Evolutionary conservation across 2,329 filamentous ascomycete species (phyloP), one percentile per base, ranked within the genome.

Genomic region (Talaromyces albobiverticillius): DNA sequence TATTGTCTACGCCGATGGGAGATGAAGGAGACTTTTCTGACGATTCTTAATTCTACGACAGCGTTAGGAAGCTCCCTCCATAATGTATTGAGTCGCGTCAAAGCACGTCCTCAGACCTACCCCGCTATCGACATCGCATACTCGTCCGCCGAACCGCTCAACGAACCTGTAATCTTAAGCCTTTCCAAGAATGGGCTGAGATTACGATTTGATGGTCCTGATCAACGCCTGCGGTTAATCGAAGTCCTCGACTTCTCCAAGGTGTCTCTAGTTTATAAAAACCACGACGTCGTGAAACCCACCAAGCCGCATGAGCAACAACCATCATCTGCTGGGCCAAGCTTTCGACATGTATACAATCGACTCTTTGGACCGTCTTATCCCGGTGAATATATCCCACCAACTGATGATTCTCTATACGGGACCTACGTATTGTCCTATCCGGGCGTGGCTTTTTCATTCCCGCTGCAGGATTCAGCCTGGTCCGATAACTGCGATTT

Each of bases 401-500:
- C 89, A 1, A 69, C 72, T 6, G 65, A 76, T 1, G 77, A 76
- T 3, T 78, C 79, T 10, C 76, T 78, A 14, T 75, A 79, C 55
- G 92, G 92, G 14, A 88, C 84, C 20, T 99, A 97, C 67, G 85
- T 96, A 31, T 77, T 99, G 31, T 97, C 93, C 1, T 99, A 96
- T 72, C 92, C 93, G 1, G 94, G 94, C 0, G 85, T 99, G 26
- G 90, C 93, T 0, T 96, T 97, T 68, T 92, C 88, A 34, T 99
- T 99, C 61, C 85, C 90, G 0, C 77, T 97, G 26, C 81, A 86
- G 47, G 77, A 82, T 55, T 85, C 87, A 1, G 83, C 85, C 20
- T 96, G 90, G 79, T 89, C 88, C 1, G 80, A 84, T 51, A 73
- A 77, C 49, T 82, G 83, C 57, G 92, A 97, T 66, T 91, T 95